phyloP scores from a whole-genome alignment of 441 rosid species.

The Gossypium davidsonii region DNA sequence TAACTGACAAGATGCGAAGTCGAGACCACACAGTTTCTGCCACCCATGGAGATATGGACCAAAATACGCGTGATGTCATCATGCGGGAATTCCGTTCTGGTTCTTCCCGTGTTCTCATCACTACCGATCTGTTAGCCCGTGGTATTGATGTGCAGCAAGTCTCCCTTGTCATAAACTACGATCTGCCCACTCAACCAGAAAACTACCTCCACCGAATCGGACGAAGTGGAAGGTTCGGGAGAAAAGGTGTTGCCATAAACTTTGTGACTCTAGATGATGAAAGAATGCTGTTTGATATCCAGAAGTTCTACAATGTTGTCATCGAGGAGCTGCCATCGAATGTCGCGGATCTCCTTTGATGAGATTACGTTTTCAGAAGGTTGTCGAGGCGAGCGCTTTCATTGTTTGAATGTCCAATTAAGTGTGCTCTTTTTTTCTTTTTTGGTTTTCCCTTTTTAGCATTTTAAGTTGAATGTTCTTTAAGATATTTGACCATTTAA shows the following conservation, averaged over 20 bases:
- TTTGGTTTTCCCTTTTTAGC: background rate
- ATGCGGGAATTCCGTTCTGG: conserved; percentile 60
- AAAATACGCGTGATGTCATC: conserved; percentile 52
- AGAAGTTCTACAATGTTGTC: conserved; percentile 50
- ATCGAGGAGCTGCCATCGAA: conserved; percentile 48
- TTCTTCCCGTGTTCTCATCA: conserved; percentile 52
- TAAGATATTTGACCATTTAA: conserved; percentile 37
- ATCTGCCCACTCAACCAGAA: conserved; percentile 54
- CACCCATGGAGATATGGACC: conserved; percentile 55
- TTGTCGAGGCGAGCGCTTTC: conserved; percentile 22
- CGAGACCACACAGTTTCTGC: conserved; percentile 61
- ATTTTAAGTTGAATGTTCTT: conserved; percentile 23
- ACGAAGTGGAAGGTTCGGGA: conserved; percentile 52
- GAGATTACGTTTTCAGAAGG: conserved; percentile 14
- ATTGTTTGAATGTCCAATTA: conserved; percentile 24
- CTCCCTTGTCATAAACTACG: conserved; percentile 51
- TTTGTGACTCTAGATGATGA: conserved; percentile 45
- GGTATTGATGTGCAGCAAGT: conserved; percentile 63
- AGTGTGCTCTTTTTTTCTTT: conserved; percentile 1
- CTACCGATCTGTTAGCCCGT: conserved; percentile 52
- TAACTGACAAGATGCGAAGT: conserved; percentile 48
- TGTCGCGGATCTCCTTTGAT: conserved; percentile 45
- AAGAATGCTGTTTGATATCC: conserved; percentile 49
- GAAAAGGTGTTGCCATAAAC: conserved; percentile 55
- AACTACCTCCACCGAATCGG: conserved; percentile 58